These are phyloP conservation scores for Mortierella sp. DNA, from an alignment of 371 early-diverging fungal species.

Conservation along the genomic window DNA sequence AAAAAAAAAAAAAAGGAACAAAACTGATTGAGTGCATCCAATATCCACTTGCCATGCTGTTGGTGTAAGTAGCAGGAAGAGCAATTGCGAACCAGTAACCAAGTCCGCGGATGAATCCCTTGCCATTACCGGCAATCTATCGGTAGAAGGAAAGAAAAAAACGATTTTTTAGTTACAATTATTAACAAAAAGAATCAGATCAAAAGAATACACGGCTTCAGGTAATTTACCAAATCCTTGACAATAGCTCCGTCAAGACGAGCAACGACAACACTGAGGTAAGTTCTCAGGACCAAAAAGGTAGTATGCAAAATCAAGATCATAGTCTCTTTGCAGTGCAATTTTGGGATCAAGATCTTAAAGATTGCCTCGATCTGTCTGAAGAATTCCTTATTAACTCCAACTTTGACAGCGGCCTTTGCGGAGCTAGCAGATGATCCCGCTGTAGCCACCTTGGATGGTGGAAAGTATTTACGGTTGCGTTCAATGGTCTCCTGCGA, in stretches of 20 bases:
- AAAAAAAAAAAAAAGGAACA: too few relatives aligned
- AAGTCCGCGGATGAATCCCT: constrained; percentile 73
- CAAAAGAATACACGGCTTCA: not conserved
- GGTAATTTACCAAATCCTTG: constrained; percentile 80
- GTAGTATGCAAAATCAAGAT: constrained; percentile 86
- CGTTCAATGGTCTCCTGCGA: constrained; percentile 40
- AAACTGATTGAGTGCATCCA: not conserved
- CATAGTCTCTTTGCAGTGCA: constrained; percentile 81
- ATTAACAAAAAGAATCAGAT: not conserved
- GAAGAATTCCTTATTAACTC: constrained; percentile 76
- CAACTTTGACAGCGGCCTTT: constrained; percentile 63
- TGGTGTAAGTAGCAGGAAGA: constrained; percentile 97
- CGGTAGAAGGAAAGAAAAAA: not conserved
- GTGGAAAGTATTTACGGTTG: constrained; percentile 56
- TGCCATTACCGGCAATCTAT: constrained; percentile 71
- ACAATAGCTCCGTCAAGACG: constrained; percentile 95
- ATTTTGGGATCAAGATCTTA: constrained; percentile 78
- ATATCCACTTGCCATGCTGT: constrained; percentile 84
- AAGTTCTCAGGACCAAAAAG: constrained; percentile 92
- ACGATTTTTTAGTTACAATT: not conserved
- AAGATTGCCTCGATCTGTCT: constrained; percentile 77
- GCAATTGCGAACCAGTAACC: constrained; percentile 96
- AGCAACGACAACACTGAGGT: constrained; percentile 92
- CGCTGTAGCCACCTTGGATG: constrained; percentile 46
- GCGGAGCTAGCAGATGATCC: constrained; percentile 48